A percentile compares a stretch with the other conserved stretches of the same genome.
Evolutionary conservation across 2,329 filamentous ascomycete genomes (phyloP).

Genomic region (Thielaviopsis musarum): DNA sequence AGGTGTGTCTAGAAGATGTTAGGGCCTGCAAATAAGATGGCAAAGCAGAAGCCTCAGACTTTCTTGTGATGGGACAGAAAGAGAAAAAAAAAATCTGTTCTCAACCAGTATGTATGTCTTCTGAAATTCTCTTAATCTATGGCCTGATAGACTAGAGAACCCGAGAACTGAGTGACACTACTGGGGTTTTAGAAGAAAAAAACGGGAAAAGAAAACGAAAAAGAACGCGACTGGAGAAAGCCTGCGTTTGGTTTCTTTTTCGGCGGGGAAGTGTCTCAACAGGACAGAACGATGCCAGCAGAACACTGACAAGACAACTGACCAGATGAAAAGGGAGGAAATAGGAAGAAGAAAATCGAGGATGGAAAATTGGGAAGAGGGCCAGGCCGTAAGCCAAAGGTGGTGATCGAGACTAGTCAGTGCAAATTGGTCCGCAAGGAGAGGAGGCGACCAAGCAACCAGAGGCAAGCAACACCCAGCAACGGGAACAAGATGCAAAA

Average conservation of each 20-base stretch:
- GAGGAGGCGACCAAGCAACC: conserved; percentile 1
- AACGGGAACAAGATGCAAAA: not conserved
- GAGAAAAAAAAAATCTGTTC: conserved; percentile 2
- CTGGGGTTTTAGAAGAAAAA: not conserved
- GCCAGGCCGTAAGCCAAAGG: not conserved
- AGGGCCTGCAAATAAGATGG: not conserved
- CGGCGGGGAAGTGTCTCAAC: conserved; percentile 9
- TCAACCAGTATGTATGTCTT: not conserved
- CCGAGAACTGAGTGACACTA: not conserved
- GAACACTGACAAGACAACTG: conserved; percentile 13
- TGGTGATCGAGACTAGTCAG: not conserved
- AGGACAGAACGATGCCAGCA: conserved; percentile 13
- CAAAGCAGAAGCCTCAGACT: not conserved
- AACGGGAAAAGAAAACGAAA: conserved; percentile 6
- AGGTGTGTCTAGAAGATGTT: not conserved
- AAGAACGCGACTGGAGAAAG: conserved; percentile 8
- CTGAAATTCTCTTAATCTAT: conserved; percentile 9
- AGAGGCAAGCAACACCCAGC: not conserved
- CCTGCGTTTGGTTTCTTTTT: conserved; percentile 9
- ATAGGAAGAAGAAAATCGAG: conserved; percentile 10
- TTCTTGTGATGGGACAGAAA: conserved; percentile 3
- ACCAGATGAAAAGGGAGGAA: conserved; percentile 10
- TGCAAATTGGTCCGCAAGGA: not conserved
- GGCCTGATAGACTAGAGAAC: conserved; percentile 12
- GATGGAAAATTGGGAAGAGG: conserved; percentile 1